Base-by-base conservation (phyloP, 805 yeast species). In the Barnettozyma siamensis region DNA sequence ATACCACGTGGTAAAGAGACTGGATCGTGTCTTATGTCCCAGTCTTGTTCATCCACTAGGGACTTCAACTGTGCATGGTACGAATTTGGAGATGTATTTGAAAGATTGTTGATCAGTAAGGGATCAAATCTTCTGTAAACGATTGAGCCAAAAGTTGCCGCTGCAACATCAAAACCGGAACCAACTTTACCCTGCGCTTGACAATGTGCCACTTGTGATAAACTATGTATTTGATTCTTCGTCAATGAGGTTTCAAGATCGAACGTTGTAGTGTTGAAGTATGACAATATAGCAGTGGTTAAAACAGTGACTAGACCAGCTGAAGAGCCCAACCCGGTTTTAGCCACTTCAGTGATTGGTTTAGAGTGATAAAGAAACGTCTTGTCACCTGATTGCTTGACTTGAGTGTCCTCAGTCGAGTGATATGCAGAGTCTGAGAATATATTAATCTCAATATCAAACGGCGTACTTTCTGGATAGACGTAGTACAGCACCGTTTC, bases 131-230 rank as follows among this genome's bases (percentile, higher is more conserved):
- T 69, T 33, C 76, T 71, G 61, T 93, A 93, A 6, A 80, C 71
- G 35, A 89, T 83, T 0, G 96, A 84, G 2, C 99, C 99, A 61
- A 73, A 91, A 0, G 86, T 82, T 0, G 99, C 99, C 20, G 97
- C 82, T 0, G 96, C 98, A 32, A 93, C 95, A 58, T 93, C 99
- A 62, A 93, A 93, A 0, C 99, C 99, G 3, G 96, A 88, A 0
- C 99, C 99, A 20, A 93, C 80, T 61, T 93, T 93, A 26, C 87
- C 86, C 60, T 93, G 99, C 3, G 99, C 98, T 43, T 77, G 73
- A 59, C 96, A 89, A 60, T 93, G 99, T 0, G 95, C 83, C 8
- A 86, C 68, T 59, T 93, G 99, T 1, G 96, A 77, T 21, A 88
- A 62, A 53, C 88, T 91, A 59, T 93, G 98, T 28, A 91, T 68